Conservation (phyloP, 768 basidiomycete genomes). For the Kondoa malvinella region DNA sequence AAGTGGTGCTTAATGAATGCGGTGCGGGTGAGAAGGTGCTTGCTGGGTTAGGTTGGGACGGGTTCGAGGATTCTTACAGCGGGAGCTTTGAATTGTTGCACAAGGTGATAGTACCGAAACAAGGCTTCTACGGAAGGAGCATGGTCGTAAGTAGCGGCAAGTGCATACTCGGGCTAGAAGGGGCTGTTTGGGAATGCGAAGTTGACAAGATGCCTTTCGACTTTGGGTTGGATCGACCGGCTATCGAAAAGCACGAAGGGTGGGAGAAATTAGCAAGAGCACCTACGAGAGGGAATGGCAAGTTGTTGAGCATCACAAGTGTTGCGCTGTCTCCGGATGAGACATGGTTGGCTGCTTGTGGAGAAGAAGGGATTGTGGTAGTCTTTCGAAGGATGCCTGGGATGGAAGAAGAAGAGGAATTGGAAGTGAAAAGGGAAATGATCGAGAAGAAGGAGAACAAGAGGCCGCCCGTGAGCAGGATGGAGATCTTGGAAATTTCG, state of each 20-base stretch:
- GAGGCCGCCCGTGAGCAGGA: not conserved
- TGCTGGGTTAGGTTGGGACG: not conserved
- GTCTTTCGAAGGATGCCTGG: not conserved
- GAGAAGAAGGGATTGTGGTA: not conserved
- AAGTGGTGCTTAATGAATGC: not conserved
- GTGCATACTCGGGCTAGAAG: not conserved
- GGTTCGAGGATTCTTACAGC: not conserved
- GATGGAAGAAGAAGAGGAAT: not conserved
- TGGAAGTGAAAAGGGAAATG: not conserved
- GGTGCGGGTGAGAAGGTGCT: not conserved
- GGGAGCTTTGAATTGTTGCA: not conserved
- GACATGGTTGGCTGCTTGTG: not conserved
- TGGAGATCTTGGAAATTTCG: not conserved
- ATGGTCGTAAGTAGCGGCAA: not conserved
- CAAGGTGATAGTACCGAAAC: constrained; percentile 1
- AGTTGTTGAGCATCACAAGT: not conserved
- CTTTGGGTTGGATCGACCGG: not conserved
- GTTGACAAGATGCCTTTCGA: not conserved
- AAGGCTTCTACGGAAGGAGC: constrained; percentile 3
- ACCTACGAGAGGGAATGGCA: not conserved
- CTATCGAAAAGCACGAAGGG: not conserved
- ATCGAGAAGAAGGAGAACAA: not conserved
- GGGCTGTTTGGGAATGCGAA: not conserved
- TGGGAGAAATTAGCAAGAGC: not conserved
- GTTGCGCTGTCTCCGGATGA: not conserved